Evolutionary conservation across 495 filamentous ascomycete genomes (phyloP).

Genomic region (Penicillium parvum): DNA sequence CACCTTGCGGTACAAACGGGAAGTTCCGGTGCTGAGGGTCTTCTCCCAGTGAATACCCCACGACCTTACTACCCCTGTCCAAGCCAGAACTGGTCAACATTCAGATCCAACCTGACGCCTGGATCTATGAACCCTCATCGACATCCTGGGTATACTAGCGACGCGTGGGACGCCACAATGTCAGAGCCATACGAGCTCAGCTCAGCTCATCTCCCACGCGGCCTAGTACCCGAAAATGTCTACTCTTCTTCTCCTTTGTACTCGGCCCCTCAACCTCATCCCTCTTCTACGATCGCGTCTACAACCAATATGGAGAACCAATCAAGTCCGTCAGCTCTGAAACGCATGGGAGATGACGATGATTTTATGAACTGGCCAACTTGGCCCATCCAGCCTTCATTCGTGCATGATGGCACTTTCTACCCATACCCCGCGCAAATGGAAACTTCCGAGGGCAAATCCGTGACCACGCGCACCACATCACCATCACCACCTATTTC

Average conservation of each 20-base stretch:
- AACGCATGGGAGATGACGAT: neutral
- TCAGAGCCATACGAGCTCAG: constrained; percentile 7
- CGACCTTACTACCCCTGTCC: constrained; percentile 17
- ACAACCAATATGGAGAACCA: neutral
- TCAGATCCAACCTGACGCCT: constrained; percentile 19
- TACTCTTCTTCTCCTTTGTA: constrained; percentile 5
- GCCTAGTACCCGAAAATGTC: constrained; percentile 3
- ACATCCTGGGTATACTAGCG: constrained; percentile 9
- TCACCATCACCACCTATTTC: constrained; percentile 24
- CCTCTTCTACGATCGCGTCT: neutral
- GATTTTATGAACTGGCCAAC: neutral
- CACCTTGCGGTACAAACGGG: constrained; percentile 19
- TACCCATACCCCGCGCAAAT: neutral
- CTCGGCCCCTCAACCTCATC: neutral
- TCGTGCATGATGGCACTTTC: neutral
- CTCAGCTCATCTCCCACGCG: constrained; percentile 10
- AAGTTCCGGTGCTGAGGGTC: constrained; percentile 10
- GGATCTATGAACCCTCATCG: constrained; percentile 20
- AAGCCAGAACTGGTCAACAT: constrained; percentile 23
- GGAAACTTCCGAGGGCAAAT: neutral
- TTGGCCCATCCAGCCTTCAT: neutral
- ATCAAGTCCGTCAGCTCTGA: neutral
- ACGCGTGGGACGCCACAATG: constrained; percentile 3
- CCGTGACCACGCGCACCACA: neutral
- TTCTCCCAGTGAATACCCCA: constrained; percentile 11